These are phyloP conservation scores for Citrus glauca DNA, from an alignment of 345 rosid genomes.

Conservation along the genomic window DNA sequence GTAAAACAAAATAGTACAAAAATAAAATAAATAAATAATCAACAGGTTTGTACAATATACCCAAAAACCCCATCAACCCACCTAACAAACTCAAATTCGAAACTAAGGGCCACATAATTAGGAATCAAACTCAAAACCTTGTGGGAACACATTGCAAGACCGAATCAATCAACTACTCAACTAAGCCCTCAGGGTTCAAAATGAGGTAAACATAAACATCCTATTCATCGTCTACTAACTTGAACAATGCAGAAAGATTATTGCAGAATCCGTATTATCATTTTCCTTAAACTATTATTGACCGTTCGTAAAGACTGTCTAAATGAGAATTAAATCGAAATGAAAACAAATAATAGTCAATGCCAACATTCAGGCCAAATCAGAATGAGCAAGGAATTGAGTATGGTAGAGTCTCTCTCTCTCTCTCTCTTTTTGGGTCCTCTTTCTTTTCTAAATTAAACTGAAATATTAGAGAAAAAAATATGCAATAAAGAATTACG, in stretches of 20 bases:
- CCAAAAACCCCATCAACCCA: background rate
- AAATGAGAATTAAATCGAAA: background rate
- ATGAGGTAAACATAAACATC: background rate
- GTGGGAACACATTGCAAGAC: background rate
- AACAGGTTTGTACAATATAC: background rate
- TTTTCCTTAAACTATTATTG: background rate
- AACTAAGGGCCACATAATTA: background rate
- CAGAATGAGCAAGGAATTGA: background rate
- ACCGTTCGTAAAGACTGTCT: background rate
- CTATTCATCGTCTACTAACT: background rate
- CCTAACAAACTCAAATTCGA: background rate
- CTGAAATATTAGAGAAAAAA: background rate
- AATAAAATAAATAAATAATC: background rate
- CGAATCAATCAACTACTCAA: background rate
- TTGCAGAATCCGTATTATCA: background rate
- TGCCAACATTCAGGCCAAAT: background rate
- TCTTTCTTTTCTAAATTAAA: too few species aligned
- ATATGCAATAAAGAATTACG: background rate
- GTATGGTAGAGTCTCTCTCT: too few species aligned
- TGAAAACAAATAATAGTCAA: background rate
- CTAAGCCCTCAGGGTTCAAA: background rate
- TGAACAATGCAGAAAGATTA: background rate
- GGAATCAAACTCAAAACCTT: background rate
- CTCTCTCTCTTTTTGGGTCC: background rate
- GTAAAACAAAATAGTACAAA: conserved; percentile 11